A percentile compares a stretch with the other conserved stretches of the same genome.
These are phyloP conservation scores for Aristolochia fimbriata DNA, from an alignment of 164 flowering plant genomes.

Conservation along the genomic window DNA sequence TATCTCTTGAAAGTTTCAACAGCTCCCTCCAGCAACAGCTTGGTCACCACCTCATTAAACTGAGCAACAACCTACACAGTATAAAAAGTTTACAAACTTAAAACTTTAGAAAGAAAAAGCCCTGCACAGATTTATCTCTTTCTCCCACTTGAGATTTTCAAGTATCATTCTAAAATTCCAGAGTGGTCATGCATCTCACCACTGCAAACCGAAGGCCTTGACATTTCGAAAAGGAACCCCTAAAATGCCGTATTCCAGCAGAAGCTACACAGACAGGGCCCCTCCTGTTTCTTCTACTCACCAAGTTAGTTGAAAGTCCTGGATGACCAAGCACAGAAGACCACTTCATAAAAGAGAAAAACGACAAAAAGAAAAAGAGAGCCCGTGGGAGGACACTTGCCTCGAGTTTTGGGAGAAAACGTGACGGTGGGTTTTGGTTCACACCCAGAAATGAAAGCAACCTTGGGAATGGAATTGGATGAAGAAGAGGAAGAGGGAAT, in stretches of 20 bases:
- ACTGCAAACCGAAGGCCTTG: conserved; percentile 51
- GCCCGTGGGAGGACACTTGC: background rate
- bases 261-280: conserved; percentile 15
- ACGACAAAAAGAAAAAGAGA: background rate
- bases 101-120: background rate
- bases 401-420: conserved; percentile 7
- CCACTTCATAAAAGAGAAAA: background rate
- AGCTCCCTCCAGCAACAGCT: conserved; percentile 81
- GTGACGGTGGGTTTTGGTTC: conserved; percentile 1
- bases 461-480: background rate
- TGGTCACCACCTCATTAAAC: conserved; percentile 88
- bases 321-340: background rate
- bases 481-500: background rate
- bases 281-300: conserved; percentile 1
- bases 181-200: conserved; percentile 17
- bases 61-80: conserved; percentile 62
- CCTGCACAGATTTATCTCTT: background rate
- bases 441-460: background rate
- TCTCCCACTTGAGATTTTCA: too few species aligned
- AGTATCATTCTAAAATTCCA: background rate
- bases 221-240: conserved; percentile 29
- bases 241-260: conserved; percentile 32
- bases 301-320: conserved; percentile 6
- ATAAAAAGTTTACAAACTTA: background rate
- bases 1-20: conserved; percentile 72